phyloP scores from a whole-genome alignment of 1,284 basidiomycete species.

The Pseudozyma thailandica region DNA sequence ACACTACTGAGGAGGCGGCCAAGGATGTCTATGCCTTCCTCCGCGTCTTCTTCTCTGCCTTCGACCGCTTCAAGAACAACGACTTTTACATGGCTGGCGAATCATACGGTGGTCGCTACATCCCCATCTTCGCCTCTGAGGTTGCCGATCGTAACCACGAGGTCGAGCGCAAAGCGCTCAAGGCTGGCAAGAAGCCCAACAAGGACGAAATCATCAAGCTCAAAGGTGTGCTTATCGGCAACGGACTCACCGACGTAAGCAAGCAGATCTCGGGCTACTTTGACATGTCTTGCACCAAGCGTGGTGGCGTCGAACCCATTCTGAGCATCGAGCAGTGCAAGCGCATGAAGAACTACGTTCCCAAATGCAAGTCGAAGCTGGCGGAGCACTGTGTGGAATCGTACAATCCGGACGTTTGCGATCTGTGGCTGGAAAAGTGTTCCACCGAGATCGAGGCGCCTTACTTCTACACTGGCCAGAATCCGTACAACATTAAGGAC shows the following conservation, averaged over 20 bases:
- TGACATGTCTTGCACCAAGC: slow-evolving; percentile 59
- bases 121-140: slow-evolving; percentile 82
- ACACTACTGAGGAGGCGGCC: slow-evolving; percentile 66
- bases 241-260: slow-evolving; percentile 70
- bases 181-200: slow-evolving; percentile 74
- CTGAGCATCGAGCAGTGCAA: slow-evolving; percentile 56
- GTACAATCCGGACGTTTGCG: slow-evolving; percentile 40
- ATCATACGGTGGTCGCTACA: slow-evolving; percentile 76
- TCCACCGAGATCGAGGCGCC: slow-evolving; percentile 38
- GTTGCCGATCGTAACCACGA: slow-evolving; percentile 80
- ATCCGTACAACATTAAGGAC: slow-evolving; percentile 63
- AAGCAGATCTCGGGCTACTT: slow-evolving; percentile 54
- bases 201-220: slow-evolving; percentile 74
- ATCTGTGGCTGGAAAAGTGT: slow-evolving; percentile 32
- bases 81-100: slow-evolving; percentile 62
- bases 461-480: slow-evolving; percentile 52
- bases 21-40: slow-evolving; percentile 68
- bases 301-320: slow-evolving; percentile 42
- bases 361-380: slow-evolving; percentile 26
- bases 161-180: slow-evolving; percentile 69
- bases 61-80: slow-evolving; percentile 60
- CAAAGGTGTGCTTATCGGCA: slow-evolving; percentile 81
- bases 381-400: slow-evolving; percentile 38
- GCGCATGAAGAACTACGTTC: slow-evolving; percentile 36
- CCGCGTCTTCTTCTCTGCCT: slow-evolving; percentile 68